A percentile compares a stretch with the other conserved stretches of the same genome.
phyloP scores from a whole-genome alignment of 768 basidiomycete species.

The Pisolithus microcarpus region DNA sequence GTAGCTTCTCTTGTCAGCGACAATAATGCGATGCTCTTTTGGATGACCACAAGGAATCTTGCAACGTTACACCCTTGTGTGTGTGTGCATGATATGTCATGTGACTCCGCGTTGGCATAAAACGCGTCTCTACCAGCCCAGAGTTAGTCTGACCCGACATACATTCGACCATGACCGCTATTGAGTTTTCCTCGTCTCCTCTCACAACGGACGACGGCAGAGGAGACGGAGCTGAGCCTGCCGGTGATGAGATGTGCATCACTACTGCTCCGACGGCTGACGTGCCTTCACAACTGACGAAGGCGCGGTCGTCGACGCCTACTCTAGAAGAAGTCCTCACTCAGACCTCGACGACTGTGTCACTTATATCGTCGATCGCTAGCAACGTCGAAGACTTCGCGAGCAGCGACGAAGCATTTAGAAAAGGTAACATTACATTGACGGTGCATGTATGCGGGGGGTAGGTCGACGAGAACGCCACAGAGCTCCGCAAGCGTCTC shows the following conservation, averaged over 20 bases:
- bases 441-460: conserved; percentile 20
- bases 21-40: background rate
- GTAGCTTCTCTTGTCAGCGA: background rate
- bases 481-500: conserved; percentile 21
- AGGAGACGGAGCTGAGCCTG: background rate
- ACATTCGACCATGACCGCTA: background rate
- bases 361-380: conserved; percentile 11
- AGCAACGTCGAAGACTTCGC: conserved; percentile 13
- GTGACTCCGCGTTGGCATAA: background rate
- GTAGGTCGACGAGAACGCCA: conserved; percentile 2
- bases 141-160: no score
- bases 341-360: conserved; percentile 11
- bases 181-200: background rate
- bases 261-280: background rate
- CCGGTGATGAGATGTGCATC: background rate
- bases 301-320: background rate
- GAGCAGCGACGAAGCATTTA: conserved; percentile 12
- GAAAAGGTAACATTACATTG: conserved; percentile 14
- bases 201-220: background rate
- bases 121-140: no score
- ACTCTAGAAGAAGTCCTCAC: conserved; percentile 19
- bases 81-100: background rate
- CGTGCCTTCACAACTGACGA: background rate
- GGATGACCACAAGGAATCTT: background rate
- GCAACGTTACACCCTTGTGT: background rate